These are phyloP conservation scores for Coniferiporia sulphurascens DNA, from an alignment of 1,284 basidiomycete species.

Conservation along the genomic window DNA sequence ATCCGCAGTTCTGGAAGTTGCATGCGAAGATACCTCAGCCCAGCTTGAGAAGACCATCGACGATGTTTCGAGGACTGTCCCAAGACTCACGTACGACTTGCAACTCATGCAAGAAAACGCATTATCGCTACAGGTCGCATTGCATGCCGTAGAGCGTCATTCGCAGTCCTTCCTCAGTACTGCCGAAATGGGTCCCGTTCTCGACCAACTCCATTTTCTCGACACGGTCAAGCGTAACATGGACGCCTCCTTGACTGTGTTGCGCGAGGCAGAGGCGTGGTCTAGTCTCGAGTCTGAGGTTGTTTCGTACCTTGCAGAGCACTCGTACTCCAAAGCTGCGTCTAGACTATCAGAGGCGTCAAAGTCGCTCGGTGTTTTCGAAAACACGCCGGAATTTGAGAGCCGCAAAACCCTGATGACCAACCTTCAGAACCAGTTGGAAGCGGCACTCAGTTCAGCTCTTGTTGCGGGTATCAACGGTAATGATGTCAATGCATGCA, in stretches of 20 bases:
- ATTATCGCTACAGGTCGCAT: slow-evolving; percentile 59
- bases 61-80: slow-evolving; percentile 84
- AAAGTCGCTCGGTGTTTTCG: slow-evolving; percentile 84
- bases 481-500: slow-evolving; percentile 69
- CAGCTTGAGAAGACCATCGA: slow-evolving; percentile 84
- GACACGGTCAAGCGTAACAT: slow-evolving; percentile 82
- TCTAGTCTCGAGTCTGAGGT: slow-evolving; percentile 90
- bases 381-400: slow-evolving; percentile 86
- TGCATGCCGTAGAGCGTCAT: slow-evolving; percentile 51
- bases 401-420: slow-evolving; percentile 78
- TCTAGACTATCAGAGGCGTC: slow-evolving; percentile 83
- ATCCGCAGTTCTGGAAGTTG: slow-evolving; percentile 73
- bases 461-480: slow-evolving; percentile 78
- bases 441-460: slow-evolving; percentile 82
- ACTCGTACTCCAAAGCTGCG: slow-evolving; percentile 80
- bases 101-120: slow-evolving; percentile 94
- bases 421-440: slow-evolving; percentile 89
- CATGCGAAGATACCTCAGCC: slow-evolving; percentile 81
- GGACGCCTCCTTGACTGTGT: slow-evolving; percentile 79
- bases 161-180: slow-evolving; percentile 45
- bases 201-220: slow-evolving; percentile 72
- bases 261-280: slow-evolving; percentile 92
- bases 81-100: slow-evolving; percentile 86
- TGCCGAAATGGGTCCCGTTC: slow-evolving; percentile 50
- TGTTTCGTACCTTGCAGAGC: slow-evolving; percentile 71